phyloP scores from a whole-genome alignment of 2,329 filamentous ascomycete genomes.

The Ilyonectria robusta region DNA sequence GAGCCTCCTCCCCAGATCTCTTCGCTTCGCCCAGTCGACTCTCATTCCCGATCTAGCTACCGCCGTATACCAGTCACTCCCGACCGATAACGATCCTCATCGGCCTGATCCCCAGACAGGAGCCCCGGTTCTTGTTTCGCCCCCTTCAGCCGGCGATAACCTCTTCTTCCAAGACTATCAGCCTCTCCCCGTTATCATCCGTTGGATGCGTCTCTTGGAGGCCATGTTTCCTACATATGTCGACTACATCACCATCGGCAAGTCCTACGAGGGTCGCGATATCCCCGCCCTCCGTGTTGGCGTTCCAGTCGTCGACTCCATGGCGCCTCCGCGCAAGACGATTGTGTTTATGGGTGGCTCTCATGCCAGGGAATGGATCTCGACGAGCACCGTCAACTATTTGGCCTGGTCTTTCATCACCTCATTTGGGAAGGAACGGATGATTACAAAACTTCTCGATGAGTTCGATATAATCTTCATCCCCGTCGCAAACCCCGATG shows the following conservation, averaged over 20 bases:
- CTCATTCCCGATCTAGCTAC: constrained; percentile 86
- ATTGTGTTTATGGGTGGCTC: constrained; percentile 86
- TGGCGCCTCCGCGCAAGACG: constrained; percentile 74
- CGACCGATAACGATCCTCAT: constrained; percentile 39
- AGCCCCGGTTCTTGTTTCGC: constrained; percentile 48
- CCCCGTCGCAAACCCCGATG: constrained; percentile 92
- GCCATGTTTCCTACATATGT: constrained; percentile 92
- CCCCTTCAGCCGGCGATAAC: constrained; percentile 68
- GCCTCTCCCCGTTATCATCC: constrained; percentile 83
- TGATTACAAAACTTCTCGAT: constrained; percentile 83
- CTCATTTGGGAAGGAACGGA: constrained; percentile 79
- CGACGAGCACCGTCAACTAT: constrained; percentile 91
- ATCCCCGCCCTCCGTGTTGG: constrained; percentile 88
- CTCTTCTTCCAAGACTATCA: constrained; percentile 96
- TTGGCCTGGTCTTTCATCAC: constrained; percentile 91
- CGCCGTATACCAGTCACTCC: constrained; percentile 74
- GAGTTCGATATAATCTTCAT: constrained; percentile 91
- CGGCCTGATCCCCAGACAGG: constrained; percentile 45
- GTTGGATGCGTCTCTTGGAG: constrained; percentile 91
- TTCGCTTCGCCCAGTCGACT: constrained; percentile 79
- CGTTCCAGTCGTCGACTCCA: constrained; percentile 61
- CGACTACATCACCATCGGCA: constrained; percentile 81
- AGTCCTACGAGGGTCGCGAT: constrained; percentile 88
- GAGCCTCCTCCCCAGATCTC: constrained; percentile 80
- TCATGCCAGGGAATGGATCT: constrained; percentile 98